A percentile compares a stretch with the other conserved stretches of the same genome.
Conservation (phyloP, 2,329 filamentous ascomycete genomes). For the Grosmannia huntii region DNA sequence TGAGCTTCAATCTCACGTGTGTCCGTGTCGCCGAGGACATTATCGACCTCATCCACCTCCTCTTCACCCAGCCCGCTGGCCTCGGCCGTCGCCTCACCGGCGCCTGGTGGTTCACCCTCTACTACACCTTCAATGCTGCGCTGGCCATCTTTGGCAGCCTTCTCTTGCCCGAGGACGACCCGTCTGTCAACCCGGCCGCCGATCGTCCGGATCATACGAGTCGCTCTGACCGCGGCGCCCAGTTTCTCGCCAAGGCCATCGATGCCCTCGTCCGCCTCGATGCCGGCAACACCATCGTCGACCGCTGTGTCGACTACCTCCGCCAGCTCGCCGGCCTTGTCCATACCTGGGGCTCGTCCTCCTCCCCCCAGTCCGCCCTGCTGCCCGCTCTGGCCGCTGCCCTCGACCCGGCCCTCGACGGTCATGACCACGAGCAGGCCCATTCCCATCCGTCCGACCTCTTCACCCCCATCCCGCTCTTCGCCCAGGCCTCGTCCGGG, state of each 20-base stretch:
- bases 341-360: background rate
- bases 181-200: background rate
- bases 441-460: background rate
- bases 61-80: conserved; percentile 8
- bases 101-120: conserved; percentile 21
- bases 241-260: background rate
- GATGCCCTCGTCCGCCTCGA: background rate
- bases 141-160: conserved; percentile 7
- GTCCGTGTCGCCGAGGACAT: conserved; percentile 11
- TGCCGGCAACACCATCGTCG: background rate
- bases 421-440: background rate
- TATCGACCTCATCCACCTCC: conserved; percentile 12
- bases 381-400: background rate
- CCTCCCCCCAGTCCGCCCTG: background rate
- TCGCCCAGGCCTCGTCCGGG: background rate
- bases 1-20: background rate
- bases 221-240: background rate
- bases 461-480: background rate
- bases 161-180: background rate
- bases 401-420: background rate
- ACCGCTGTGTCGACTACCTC: background rate
- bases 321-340: background rate
- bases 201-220: too few relatives aligned
- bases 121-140: conserved; percentile 16
- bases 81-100: conserved; percentile 13